phyloP scores from a whole-genome alignment of 805 yeast genomes.

The Yamadazyma philogaea region DNA sequence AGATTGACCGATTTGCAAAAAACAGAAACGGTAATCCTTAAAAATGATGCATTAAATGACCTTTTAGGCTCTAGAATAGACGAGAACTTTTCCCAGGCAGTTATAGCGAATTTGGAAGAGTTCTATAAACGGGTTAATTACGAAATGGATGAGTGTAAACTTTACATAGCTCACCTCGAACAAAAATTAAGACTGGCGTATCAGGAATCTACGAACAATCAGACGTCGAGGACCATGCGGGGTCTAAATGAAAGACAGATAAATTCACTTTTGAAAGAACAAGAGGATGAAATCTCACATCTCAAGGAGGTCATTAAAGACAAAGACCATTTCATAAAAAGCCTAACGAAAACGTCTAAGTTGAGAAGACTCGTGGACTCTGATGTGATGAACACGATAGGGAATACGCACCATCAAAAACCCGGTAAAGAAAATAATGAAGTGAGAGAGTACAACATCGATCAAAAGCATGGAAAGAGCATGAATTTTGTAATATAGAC shows the following conservation, averaged over 20 bases:
- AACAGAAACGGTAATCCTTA: constrained; percentile 53
- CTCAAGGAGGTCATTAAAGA: constrained; percentile 60
- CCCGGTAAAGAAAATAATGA: constrained; percentile 9
- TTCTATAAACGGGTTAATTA: constrained; percentile 44
- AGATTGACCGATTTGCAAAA: constrained; percentile 60
- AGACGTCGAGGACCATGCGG: constrained; percentile 1
- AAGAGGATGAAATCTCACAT: constrained; percentile 65
- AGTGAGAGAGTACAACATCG: constrained; percentile 11
- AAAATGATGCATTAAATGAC: constrained; percentile 59
- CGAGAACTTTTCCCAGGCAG: constrained; percentile 33
- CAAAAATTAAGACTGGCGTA: constrained; percentile 41
- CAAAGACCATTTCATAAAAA: constrained; percentile 76
- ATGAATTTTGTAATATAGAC: constrained; percentile 13
- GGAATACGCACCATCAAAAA: constrained; percentile 1
- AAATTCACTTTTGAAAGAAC: constrained; percentile 48
- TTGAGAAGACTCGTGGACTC: constrained; percentile 48
- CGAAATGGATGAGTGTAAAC: constrained; percentile 57
- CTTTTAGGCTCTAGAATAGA: constrained; percentile 46
- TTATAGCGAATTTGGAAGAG: constrained; percentile 48
- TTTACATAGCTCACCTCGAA: constrained; percentile 61
- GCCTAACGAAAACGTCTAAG: constrained; percentile 62
- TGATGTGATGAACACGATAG: constrained; percentile 18
- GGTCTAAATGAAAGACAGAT: constrained; percentile 15
- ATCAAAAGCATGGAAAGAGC: constrained; percentile 11
- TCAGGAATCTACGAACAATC: constrained; percentile 14